Evolutionary conservation across 441 rosid species (phyloP).

Genomic region (Jatropha multifida): DNA sequence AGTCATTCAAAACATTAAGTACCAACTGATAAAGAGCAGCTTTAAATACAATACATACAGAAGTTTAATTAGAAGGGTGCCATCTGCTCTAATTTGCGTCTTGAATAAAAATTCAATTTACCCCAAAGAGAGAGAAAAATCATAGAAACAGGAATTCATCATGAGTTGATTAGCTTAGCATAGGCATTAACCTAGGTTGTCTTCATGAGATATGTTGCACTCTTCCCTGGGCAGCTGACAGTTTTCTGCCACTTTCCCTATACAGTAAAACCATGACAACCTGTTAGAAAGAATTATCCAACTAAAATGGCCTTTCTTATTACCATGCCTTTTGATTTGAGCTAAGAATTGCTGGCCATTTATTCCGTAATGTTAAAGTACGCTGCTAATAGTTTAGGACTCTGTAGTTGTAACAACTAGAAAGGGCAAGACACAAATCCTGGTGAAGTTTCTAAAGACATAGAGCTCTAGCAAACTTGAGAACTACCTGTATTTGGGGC

Average conservation of each 20-base stretch:
- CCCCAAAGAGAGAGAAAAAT: neutral
- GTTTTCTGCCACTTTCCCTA: conserved; percentile 26
- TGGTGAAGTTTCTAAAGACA: neutral
- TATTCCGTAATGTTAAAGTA: conserved; percentile 2
- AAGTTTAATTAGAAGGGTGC: neutral
- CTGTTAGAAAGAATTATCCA: conserved; percentile 1
- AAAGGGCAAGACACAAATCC: neutral
- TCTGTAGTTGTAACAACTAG: neutral
- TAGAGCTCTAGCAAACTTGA: conserved; percentile 7
- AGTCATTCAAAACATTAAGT: neutral
- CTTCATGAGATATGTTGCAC: conserved; percentile 26
- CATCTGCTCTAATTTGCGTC: neutral
- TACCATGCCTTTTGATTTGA: neutral
- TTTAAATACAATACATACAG: neutral
- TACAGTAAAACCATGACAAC: conserved; percentile 19
- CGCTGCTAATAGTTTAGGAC: conserved; percentile 1
- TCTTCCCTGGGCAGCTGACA: conserved; percentile 30
- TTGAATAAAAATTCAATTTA: neutral
- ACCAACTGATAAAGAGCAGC: neutral
- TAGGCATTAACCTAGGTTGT: conserved; percentile 30
- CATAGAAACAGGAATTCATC: neutral
- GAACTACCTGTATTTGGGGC: conserved; percentile 37
- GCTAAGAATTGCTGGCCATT: conserved; percentile 4
- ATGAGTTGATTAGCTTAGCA: conserved; percentile 6
- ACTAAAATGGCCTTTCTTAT: neutral